phyloP scores from a whole-genome alignment of 305 asterid species.

The Rubia peregrina region DNA sequence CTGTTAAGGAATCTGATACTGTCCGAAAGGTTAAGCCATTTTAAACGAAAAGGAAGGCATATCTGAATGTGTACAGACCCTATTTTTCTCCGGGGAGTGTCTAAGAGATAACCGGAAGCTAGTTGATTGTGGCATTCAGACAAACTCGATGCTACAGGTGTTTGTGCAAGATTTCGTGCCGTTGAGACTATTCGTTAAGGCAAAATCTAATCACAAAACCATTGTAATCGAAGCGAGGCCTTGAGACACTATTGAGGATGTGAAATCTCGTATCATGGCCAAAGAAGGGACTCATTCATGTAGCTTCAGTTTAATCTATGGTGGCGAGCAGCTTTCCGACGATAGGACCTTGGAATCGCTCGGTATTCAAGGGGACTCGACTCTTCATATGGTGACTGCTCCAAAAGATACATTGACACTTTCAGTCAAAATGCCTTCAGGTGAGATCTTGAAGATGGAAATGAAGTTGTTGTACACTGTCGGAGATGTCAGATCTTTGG shows the following conservation, averaged over 20 bases:
- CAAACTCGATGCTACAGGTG: conserved; percentile 14
- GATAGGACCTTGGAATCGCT: conserved; percentile 15
- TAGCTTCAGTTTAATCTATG: conserved; percentile 4
- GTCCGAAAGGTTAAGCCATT: conserved; percentile 8
- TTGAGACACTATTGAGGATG: conserved; percentile 16
- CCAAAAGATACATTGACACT: conserved; percentile 8
- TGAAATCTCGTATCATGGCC: conserved; percentile 16
- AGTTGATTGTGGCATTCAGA: conserved; percentile 10
- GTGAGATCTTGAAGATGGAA: conserved; percentile 8
- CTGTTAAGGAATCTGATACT: conserved; percentile 16
- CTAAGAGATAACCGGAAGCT: conserved; percentile 17
- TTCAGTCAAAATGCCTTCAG: conserved; percentile 14
- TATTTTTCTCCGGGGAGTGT: conserved; percentile 9
- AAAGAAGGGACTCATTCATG: conserved; percentile 10
- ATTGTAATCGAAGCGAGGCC: conserved; percentile 13
- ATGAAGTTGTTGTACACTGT: conserved; percentile 15
- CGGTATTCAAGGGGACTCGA: conserved; percentile 10
- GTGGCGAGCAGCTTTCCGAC: conserved; percentile 19
- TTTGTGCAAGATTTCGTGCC: conserved; percentile 9
- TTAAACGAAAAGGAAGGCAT: conserved; percentile 22
- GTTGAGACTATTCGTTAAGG: conserved; percentile 7
- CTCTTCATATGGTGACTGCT: conserved; percentile 19
- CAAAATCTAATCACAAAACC: conserved; percentile 4
- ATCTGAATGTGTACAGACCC: too few species aligned
- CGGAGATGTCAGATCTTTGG: conserved; percentile 15